Base-by-base conservation (phyloP, 371 early-diverging fungal species). In the Saksenaea oblongispora region DNA sequence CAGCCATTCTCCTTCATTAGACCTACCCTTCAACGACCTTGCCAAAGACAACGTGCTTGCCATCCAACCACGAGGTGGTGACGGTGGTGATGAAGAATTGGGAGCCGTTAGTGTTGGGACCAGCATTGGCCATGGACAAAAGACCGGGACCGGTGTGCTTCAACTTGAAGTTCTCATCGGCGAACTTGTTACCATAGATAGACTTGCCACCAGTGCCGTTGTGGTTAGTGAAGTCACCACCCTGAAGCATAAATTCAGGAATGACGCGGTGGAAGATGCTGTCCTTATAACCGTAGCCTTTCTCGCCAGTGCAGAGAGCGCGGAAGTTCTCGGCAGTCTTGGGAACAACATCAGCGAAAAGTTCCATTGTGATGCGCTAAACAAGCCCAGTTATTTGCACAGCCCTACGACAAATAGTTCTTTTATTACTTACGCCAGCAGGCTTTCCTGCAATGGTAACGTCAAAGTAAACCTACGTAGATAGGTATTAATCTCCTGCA, bases 1-100 rank as follows among this genome's bases (percentile, higher is more conserved):
- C 8, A 10, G 17, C n/a, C 2, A 39, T n/a, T 22, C 10, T 14
- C 42, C 5, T 5, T 18, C 1, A 13, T 18, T 17, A 47, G 31
- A 61, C 76, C 84, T 84, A 58, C 91, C 82, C 95, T 69, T 92
- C 87, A 58, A 82, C 73, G 26, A 99, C 99, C 41, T 76, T 44
- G 59, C 99, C 99, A 79, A 99, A 99, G 39, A 99, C 99, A 64
- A 96, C 97, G 89, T 99, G 99, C 87, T 95, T 97, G 70, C 95
- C 95, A 83, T 99, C 97, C 69, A 99, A 91, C 98, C 98, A 97
- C 28, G 87, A 59, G 47, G 90, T 87, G 76, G 75, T 71, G 63
- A 80, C 89, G 15, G 94, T 92, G 80, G 94, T 93, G 80, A 98
- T 94, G 86, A 98, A 99, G 91, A 99, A 99, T 85, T 99, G 99